Conservation (phyloP, 768 basidiomycete genomes). For the Kwoniella heveanensis region DNA sequence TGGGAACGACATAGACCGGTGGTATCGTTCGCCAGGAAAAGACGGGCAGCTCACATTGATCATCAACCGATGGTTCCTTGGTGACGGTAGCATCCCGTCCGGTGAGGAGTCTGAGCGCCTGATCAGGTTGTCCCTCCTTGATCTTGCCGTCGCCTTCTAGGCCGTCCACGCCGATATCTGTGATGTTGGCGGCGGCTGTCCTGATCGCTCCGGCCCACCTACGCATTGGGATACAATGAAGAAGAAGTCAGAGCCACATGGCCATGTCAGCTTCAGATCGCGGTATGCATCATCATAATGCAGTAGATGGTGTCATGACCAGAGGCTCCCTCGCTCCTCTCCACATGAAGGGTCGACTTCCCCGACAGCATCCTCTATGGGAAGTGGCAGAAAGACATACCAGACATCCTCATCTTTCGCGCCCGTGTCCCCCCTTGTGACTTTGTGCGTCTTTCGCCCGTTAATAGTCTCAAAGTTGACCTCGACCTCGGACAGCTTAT, state of each 20-base stretch:
- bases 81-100: background rate
- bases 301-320: background rate
- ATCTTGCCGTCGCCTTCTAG: background rate
- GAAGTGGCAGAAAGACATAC: background rate
- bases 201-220: background rate
- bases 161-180: background rate
- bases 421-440: background rate
- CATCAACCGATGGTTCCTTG: background rate
- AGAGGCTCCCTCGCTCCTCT: too few species aligned
- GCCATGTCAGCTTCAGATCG: too few species aligned
- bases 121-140: background rate
- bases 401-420: background rate
- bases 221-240: too few species aligned
- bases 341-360: too few species aligned
- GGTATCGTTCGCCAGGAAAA: too few species aligned
- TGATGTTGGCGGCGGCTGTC: background rate
- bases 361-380: too few species aligned
- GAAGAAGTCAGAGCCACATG: too few species aligned
- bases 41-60: background rate
- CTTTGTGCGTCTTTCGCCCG: background rate
- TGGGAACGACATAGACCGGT: too few species aligned
- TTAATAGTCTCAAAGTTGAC: background rate
- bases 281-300: too few species aligned
- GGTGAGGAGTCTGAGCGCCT: background rate
- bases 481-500: background rate